Evolutionary conservation across 2,329 filamentous ascomycete species (phyloP).

Genomic region (Teratosphaeria gauchensis): DNA sequence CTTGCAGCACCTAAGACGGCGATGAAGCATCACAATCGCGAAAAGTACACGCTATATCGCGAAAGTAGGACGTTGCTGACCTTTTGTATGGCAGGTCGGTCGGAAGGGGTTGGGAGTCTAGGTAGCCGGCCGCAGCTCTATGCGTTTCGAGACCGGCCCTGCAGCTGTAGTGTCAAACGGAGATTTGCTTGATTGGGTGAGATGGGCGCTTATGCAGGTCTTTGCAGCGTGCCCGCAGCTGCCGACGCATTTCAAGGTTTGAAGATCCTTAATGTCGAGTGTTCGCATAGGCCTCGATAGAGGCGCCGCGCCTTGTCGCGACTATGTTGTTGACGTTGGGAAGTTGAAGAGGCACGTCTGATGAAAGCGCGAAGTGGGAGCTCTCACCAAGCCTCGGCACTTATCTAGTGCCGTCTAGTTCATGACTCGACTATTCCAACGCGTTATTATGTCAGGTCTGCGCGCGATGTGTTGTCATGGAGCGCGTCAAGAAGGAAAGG

Average conservation of each 20-base stretch:
- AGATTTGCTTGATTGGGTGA: conserved; percentile 1
- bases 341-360: not conserved
- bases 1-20: not conserved
- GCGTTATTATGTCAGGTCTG: not conserved
- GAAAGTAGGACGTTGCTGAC: conserved; percentile 2
- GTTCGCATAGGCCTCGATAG: not conserved
- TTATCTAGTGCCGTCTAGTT: too few species aligned
- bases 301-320: not conserved
- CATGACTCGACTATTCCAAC: not conserved
- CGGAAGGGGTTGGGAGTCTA: conserved; percentile 1
- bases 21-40: conserved; percentile 5
- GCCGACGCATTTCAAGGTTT: not conserved
- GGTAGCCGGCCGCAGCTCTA: not conserved
- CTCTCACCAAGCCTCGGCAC: too few species aligned
- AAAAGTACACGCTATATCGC: conserved; percentile 9
- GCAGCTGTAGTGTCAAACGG: conserved; percentile 4
- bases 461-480: not conserved
- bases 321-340: not conserved
- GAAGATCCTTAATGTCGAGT: not conserved
- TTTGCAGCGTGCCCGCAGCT: not conserved
- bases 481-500: not conserved
- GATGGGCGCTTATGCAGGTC: conserved; percentile 7
- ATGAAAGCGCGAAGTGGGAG: too few species aligned
- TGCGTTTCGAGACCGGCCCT: conserved; percentile 5
- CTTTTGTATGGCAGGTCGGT: conserved; percentile 5